phyloP scores from a whole-genome alignment of 352 stramenopile genomes.

The Globisporangium abappressorium region DNA sequence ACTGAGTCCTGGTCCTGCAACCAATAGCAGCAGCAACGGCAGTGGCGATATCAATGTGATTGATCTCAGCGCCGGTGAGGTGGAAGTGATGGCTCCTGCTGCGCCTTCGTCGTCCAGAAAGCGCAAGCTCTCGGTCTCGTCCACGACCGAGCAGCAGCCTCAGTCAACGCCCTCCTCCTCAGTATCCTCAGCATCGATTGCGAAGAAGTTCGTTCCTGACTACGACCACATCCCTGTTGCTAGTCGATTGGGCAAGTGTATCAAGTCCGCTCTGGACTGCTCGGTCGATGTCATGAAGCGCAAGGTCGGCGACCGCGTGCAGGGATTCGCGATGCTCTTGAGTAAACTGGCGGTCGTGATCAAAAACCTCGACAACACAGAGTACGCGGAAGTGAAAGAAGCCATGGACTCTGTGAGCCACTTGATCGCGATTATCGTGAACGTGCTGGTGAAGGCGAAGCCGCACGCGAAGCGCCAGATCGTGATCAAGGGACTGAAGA shows the following conservation, averaged over 20 bases:
- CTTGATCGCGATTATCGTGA: constrained; percentile 6
- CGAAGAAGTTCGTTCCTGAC: constrained; percentile 14
- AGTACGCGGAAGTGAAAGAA: constrained; percentile 4
- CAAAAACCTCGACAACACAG: constrained; percentile 13
- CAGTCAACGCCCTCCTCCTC: neutral
- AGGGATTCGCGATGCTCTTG: constrained; percentile 12
- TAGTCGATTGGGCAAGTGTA: constrained; percentile 5
- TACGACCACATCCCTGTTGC: constrained; percentile 8
- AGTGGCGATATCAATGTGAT: constrained; percentile 8
- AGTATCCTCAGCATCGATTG: constrained; percentile 2
- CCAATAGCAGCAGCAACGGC: neutral
- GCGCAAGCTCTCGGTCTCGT: constrained; percentile 14
- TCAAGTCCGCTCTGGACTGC: constrained; percentile 13
- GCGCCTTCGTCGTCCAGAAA: constrained; percentile 7
- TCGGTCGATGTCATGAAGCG: constrained; percentile 12
- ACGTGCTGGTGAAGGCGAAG: constrained; percentile 17
- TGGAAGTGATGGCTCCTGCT: neutral
- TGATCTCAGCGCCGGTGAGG: constrained; percentile 6
- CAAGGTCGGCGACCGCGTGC: constrained; percentile 15
- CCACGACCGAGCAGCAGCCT: constrained; percentile 7
- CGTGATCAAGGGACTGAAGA: constrained; percentile 13
- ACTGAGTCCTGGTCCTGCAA: neutral
- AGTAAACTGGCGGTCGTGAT: constrained; percentile 8
- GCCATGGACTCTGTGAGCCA: constrained; percentile 13
- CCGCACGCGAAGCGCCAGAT: constrained; percentile 13